These are phyloP conservation scores for Macrotyloma uniflorum DNA, from an alignment of 306 rosid genomes.

Conservation along the genomic window DNA sequence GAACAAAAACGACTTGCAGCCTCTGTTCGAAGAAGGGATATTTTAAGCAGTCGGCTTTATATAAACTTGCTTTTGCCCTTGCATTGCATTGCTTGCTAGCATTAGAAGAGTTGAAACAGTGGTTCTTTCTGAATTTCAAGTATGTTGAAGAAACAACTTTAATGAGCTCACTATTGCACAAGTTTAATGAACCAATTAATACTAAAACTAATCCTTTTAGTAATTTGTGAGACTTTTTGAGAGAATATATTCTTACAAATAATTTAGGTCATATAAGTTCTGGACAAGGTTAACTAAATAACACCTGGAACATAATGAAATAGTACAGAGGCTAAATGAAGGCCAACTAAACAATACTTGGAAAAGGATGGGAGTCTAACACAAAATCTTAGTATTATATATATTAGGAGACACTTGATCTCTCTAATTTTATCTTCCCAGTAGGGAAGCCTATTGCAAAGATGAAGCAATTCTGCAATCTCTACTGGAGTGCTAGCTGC, in stretches of 20 bases:
- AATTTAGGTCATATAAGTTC: neutral
- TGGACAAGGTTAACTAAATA: neutral
- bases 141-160: no score
- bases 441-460: no score
- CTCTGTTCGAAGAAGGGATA: neutral
- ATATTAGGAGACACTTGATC: neutral
- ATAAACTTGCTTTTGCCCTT: neutral
- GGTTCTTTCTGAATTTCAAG: no score
- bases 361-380: neutral
- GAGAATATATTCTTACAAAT: neutral
- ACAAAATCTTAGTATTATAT: conserved; percentile 1
- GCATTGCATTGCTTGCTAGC: neutral
- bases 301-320: neutral
- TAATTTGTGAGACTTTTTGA: neutral
- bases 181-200: neutral
- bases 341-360: neutral
- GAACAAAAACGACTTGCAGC: conserved; percentile 4
- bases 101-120: conserved; percentile 14
- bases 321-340: no score
- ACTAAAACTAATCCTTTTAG: neutral
- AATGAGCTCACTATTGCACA: neutral
- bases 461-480: no score
- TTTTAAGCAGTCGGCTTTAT: neutral
- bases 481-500: no score
- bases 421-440: neutral